A percentile compares a stretch with the other conserved stretches of the same genome.
Conservation (phyloP, 257 asterid genomes). For the Forsythia suspensa region DNA sequence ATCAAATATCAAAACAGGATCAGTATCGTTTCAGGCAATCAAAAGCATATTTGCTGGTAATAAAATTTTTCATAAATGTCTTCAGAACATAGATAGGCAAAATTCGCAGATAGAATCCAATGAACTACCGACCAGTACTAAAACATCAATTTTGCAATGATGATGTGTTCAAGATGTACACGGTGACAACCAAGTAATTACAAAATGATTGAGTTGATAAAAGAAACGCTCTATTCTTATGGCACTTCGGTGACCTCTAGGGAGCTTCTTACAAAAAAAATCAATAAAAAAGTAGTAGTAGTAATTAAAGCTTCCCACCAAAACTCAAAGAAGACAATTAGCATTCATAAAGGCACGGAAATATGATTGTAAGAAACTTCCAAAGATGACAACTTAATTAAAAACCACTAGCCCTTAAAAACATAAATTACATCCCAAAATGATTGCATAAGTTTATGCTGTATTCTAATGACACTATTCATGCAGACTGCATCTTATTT, state of each 20-base stretch:
- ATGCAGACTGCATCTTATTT: background rate
- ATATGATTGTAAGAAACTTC: background rate
- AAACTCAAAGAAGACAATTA: background rate
- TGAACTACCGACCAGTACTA: background rate
- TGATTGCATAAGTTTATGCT: background rate
- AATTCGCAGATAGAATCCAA: background rate
- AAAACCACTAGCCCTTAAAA: background rate
- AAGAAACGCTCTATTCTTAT: background rate
- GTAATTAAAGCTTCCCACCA: background rate
- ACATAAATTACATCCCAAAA: background rate
- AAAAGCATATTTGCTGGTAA: background rate
- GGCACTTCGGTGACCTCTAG: background rate
- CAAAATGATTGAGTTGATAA: background rate
- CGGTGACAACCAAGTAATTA: background rate
- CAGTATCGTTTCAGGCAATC: constrained; percentile 5
- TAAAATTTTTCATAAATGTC: background rate
- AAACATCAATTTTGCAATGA: background rate
- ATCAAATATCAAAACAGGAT: constrained; percentile 17
- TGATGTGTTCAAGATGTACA: background rate
- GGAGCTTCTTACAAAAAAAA: constrained; percentile 1
- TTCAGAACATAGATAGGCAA: constrained; percentile 2
- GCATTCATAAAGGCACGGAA: background rate
- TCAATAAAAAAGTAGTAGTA: background rate
- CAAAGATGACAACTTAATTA: constrained; percentile 9
- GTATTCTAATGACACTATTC: background rate